Base-by-base conservation (phyloP, 176 grass and related monocot genomes). In the Pontederia crassipes region DNA sequence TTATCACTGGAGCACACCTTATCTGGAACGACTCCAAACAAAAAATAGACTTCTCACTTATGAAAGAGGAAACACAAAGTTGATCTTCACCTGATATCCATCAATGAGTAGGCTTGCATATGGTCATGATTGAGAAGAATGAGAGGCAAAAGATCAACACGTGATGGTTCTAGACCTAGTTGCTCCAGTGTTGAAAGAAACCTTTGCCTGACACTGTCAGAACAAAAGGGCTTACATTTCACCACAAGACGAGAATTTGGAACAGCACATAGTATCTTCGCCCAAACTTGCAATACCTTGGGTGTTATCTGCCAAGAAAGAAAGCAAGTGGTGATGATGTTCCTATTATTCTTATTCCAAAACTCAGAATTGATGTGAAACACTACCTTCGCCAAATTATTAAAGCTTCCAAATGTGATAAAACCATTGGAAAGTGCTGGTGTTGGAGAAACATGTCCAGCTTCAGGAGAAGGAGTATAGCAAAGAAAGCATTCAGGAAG, bases 41-140 rank as follows among this genome's bases (percentile, higher is more conserved):
- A 24, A 24, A 24, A 24, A 24, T 24, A 24, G 20, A 40, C 6
- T 40, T 7, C 32, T 40, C 32, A 7, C 32, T 40, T 40, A 40
- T 40, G 2, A 40, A 40, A 62, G 8, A 28, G 54, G 1, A 24
- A 71, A 27, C 47, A 71, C 8, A 61, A 45, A 59, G 17, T 10
- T 58, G 66, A 13, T 74, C 40, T 24, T 68, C 35, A 92, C 93
- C 93, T 98, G 61, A 98, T 92, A 79, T 98, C 93, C 82, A 98
- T 98, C 58, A 98, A 62, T 50, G 93, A 98, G 83, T 98, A 98
- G 47, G 93, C 88, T 61, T 98, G 93, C 93, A 98, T 98, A 78
- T 98, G 93, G 72, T 98, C 93, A 71, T 98, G 88, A 58, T 98
- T 98, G 61, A 98, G 84, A 77, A 92, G 87, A 76, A 98, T 98